Evolutionary conservation across 2,329 filamentous ascomycete species (phyloP), one percentile per base, ranked within the genome.

Genomic region (Ophiocordyceps camponoti-leonardi): DNA sequence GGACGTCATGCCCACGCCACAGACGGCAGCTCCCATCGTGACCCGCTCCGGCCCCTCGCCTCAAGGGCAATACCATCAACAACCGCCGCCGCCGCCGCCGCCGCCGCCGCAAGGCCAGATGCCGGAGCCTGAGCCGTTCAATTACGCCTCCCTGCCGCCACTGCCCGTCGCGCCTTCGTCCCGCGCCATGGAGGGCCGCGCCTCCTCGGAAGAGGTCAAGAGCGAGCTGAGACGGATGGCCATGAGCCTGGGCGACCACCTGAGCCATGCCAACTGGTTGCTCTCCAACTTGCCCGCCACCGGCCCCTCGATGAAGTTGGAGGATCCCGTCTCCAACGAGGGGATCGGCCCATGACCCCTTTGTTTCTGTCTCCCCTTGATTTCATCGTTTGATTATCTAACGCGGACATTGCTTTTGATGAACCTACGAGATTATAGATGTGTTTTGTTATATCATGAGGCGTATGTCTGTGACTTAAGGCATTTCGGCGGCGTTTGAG

Each of bases 171-270:
- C 69, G 11, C 74, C 73, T 2, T 67, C 69, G 1, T 58, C 65
- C 2, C 64, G 66, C 44, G 71, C 75, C 39, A 69, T 78, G 64
- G 72, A 77, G 53, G 72, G 72, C 2, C 63, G 67, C 30, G 71
- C 72, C 0, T 67, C 69, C 0, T 56, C 63, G 4, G 67, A 68
- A 22, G 73, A 75, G 43, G 68, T 73, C 19, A 68, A 68, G 41
- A 65, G 69, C 47, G 64, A 69, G 51, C 61, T 77, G 49, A 65
- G 72, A 10, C 64, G 67, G 18, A 60, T 77, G 48, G 66, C 71
- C 14, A 67, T 68, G 57, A 68, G 64, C 46, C 58, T 73, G 3
- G 60, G 65, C 6, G 68, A 72, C n/a, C 69, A 73, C 46, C 57
- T 73, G 4, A 63, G 60, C 12, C 51, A 68, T 22, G 66, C 67